Percentiles rank a stretch among this genome's conserved stretches.
Conservation (phyloP, 805 yeast genomes). For the Hanseniaspora hatyaiensis region DNA sequence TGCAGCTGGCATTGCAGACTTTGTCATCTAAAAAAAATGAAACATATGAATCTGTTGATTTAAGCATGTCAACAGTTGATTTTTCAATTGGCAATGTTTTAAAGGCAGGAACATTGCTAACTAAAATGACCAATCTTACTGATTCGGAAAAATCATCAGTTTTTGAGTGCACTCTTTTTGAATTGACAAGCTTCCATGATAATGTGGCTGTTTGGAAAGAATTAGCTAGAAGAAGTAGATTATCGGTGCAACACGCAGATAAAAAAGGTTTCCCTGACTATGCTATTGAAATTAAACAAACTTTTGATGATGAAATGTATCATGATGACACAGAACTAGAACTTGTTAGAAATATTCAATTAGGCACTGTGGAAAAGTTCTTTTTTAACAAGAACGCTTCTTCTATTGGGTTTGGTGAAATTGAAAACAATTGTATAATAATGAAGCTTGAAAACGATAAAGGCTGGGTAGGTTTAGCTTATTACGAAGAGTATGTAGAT, state of each 20-base stretch:
- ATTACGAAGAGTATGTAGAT: not conserved
- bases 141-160: not conserved
- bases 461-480: conserved; percentile 2
- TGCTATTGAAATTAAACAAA: conserved; percentile 39
- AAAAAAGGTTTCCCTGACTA: not conserved
- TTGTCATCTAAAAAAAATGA: not conserved
- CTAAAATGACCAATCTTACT: not conserved
- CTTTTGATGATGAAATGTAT: conserved; percentile 58
- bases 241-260: conserved; percentile 25
- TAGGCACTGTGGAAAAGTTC: conserved; percentile 1
- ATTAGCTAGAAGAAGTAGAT: conserved; percentile 46
- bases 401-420: conserved; percentile 8
- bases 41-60: not conserved
- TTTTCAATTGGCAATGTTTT: not conserved
- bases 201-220: conserved; percentile 51
- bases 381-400: conserved; percentile 7
- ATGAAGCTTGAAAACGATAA: conserved; percentile 1
- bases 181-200: conserved; percentile 15
- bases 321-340: conserved; percentile 43
- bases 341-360: conserved; percentile 25
- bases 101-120: conserved; percentile 4
- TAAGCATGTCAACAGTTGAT: not conserved
- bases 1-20: not conserved
- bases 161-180: conserved; percentile 6
- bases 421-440: conserved; percentile 1